Conservation (phyloP, 2,329 filamentous ascomycete species). For the Lecanoromycetidae sp. region DNA sequence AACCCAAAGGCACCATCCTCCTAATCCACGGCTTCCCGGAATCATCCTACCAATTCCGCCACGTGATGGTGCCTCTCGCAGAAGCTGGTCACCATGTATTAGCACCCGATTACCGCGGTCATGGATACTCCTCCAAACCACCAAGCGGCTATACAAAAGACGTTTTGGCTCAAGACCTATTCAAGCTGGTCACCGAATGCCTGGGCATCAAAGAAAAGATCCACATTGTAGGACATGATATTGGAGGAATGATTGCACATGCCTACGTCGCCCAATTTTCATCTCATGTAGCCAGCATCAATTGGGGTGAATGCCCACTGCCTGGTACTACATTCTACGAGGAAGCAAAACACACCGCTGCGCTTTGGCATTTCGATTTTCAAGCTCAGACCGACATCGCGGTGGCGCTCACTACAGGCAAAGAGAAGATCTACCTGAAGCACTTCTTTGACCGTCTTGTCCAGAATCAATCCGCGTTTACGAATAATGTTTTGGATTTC, state of each 20-base stretch:
- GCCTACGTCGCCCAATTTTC: slow-evolving; percentile 30
- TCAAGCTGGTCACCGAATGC: slow-evolving; percentile 22
- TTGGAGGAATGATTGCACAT: slow-evolving; percentile 37
- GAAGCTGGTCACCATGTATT: slow-evolving; percentile 31
- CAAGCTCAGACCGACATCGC: slow-evolving; percentile 30
- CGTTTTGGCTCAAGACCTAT: slow-evolving; percentile 31
- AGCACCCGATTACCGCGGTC: slow-evolving; percentile 23
- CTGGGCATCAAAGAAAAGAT: slow-evolving; percentile 28
- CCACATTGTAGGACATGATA: slow-evolving; percentile 37
- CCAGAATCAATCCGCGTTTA: slow-evolving; percentile 29
- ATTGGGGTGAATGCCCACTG: slow-evolving; percentile 34
- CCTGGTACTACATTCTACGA: slow-evolving; percentile 28
- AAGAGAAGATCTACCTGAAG: slow-evolving; percentile 32
- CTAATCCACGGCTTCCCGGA: slow-evolving; percentile 39
- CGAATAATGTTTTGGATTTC: slow-evolving; percentile 27
- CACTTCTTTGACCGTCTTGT: slow-evolving; percentile 33
- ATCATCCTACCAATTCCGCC: slow-evolving; percentile 35
- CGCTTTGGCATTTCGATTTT: slow-evolving; percentile 34
- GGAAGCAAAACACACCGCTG: slow-evolving; percentile 19
- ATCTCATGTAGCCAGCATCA: slow-evolving; percentile 26
- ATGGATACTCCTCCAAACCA: slow-evolving; percentile 18
- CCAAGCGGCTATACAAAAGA: slow-evolving; percentile 30
- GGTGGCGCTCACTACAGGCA: slow-evolving; percentile 29
- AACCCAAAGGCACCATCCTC: slow-evolving; percentile 28
- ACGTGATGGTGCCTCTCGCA: slow-evolving; percentile 28